These are phyloP conservation scores for Scutellaria minor DNA, from an alignment of 257 asterid genomes.

Conservation along the genomic window DNA sequence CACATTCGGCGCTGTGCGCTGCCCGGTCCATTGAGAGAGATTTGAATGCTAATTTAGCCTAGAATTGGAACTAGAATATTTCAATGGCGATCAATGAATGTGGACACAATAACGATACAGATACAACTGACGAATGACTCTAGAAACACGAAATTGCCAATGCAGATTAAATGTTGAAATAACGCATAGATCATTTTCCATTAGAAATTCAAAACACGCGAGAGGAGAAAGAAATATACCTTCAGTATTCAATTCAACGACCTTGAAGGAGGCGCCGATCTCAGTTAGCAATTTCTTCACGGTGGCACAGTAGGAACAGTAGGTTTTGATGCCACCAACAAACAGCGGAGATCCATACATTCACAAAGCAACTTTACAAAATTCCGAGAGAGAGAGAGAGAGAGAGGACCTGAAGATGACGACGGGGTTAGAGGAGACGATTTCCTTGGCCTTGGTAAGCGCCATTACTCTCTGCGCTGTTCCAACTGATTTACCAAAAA, in stretches of 20 bases:
- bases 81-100: background rate
- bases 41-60: background rate
- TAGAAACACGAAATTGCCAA: background rate
- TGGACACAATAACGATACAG: background rate
- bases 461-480: conserved; percentile 51
- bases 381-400: conserved; percentile 1
- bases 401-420: conserved; percentile 75
- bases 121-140: background rate
- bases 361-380: conserved; percentile 1
- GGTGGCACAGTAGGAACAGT: conserved; percentile 70
- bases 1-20: conserved; percentile 85
- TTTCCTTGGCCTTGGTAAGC: conserved; percentile 77
- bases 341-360: conserved; percentile 22
- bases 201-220: background rate
- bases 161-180: background rate
- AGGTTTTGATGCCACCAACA: conserved; percentile 65
- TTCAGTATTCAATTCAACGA: conserved; percentile 70
- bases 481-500: background rate
- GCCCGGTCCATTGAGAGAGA: conserved; percentile 62
- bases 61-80: background rate
- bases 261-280: conserved; percentile 75
- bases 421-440: conserved; percentile 63
- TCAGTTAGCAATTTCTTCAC: conserved; percentile 79
- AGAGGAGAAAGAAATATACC: conserved; percentile 46
- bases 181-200: background rate